A percentile compares a stretch with the other conserved stretches of the same genome.
phyloP scores from a whole-genome alignment of 768 basidiomycete genomes.

The Botryobasidium botryosum region DNA sequence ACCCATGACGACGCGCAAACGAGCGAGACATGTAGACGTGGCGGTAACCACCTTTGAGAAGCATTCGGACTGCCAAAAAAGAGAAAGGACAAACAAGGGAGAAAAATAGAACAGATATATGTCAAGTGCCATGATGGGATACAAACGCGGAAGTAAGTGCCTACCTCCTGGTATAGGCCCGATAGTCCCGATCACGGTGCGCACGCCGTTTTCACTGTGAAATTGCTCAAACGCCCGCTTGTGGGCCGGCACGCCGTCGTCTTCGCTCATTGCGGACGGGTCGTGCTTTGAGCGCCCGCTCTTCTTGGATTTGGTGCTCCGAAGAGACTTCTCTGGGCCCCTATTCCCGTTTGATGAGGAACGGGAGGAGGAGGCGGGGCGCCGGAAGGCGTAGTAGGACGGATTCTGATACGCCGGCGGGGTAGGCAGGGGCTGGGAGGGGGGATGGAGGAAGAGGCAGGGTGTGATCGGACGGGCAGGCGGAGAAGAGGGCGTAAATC shows the following conservation, averaged over 20 bases:
- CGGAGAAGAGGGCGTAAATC: constrained; percentile 27
- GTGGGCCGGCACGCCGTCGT: constrained; percentile 39
- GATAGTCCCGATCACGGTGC: constrained; percentile 81
- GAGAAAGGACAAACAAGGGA: too few relatives aligned
- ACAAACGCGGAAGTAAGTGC: constrained; percentile 15
- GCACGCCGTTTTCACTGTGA: constrained; percentile 79
- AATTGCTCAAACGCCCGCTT: constrained; percentile 72
- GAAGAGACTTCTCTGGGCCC: constrained; percentile 3
- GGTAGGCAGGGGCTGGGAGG: constrained; percentile 18
- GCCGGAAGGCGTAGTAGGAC: constrained; percentile 10
- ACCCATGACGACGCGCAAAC: constrained; percentile 75
- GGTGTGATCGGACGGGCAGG: constrained; percentile 14
- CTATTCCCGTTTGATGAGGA: constrained; percentile 14
- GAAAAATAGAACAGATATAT: too few relatives aligned
- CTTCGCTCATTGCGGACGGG: constrained; percentile 15
- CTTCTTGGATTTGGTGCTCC: constrained; percentile 13
- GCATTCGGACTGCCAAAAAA: constrained; percentile 59
- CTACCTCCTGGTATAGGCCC: constrained; percentile 78
- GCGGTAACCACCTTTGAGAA: constrained; percentile 79
- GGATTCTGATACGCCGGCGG: constrained; percentile 13
- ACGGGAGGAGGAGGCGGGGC: background rate
- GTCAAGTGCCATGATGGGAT: background rate
- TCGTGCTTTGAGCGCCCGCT: constrained; percentile 15
- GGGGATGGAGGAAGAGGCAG: constrained; percentile 13
- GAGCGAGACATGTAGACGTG: constrained; percentile 92